These are phyloP conservation scores for Ustilago xerochloae DNA, from an alignment of 1,284 basidiomycete genomes.

Conservation along the genomic window DNA sequence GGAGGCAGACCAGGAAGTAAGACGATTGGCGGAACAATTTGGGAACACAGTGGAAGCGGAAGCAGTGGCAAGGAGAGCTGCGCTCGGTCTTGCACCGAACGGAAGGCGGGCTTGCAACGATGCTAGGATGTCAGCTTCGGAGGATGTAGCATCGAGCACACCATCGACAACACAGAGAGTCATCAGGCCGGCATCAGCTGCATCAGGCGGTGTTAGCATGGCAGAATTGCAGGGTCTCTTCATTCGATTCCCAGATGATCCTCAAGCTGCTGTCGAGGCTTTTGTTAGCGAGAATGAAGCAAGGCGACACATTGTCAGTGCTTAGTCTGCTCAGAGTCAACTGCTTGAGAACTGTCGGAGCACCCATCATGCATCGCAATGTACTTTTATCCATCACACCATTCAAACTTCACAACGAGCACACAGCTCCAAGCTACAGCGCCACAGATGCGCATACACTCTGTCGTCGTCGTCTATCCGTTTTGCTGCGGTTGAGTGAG, in stretches of 20 bases:
- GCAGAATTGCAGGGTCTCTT: conserved; percentile 67
- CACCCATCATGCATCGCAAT: conserved; percentile 3
- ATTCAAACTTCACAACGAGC: background rate
- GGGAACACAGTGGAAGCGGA: conserved; percentile 38
- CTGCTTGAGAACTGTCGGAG: background rate
- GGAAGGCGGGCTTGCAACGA: conserved; percentile 23
- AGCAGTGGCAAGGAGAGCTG: conserved; percentile 24
- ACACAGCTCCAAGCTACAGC: background rate
- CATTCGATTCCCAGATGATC: conserved; percentile 64
- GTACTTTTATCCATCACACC: conserved; percentile 2
- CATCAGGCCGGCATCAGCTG: conserved; percentile 43
- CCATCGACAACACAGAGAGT: conserved; percentile 8
- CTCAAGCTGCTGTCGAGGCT: conserved; percentile 54
- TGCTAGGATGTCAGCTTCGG: background rate
- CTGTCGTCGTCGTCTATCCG: too few relatives aligned
- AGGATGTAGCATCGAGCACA: background rate
- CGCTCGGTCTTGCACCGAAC: conserved; percentile 40
- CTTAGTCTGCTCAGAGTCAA: background rate
- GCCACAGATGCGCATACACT: too few relatives aligned
- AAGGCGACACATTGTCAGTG: conserved; percentile 3
- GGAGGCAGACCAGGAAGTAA: conserved; percentile 31
- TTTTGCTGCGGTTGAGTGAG: too few relatives aligned
- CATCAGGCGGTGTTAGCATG: conserved; percentile 67
- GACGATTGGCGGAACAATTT: conserved; percentile 33
- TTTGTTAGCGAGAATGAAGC: conserved; percentile 33